These are phyloP conservation scores for Zymoseptoria crescenta DNA, from an alignment of 2,329 filamentous ascomycete species.

Conservation along the genomic window DNA sequence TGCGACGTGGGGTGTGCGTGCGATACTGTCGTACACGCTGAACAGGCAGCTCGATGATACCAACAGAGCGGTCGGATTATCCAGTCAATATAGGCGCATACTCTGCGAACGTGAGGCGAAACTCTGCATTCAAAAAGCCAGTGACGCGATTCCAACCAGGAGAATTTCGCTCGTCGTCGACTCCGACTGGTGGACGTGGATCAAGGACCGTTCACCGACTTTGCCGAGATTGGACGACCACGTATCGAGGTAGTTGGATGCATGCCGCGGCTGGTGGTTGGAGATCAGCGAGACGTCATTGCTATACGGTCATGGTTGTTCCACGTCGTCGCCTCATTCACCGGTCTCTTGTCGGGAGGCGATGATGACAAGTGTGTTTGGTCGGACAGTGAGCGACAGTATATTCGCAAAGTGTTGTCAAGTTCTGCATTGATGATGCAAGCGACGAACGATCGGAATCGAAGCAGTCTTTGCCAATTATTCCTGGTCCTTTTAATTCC, in stretches of 20 bases:
- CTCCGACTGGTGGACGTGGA: neutral
- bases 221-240: neutral
- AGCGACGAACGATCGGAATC: neutral
- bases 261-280: neutral
- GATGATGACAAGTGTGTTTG: neutral
- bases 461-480: neutral
- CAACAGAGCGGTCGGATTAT: neutral
- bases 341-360: neutral
- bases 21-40: neutral
- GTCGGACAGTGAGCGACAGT: neutral
- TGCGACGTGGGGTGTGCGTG: neutral
- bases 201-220: neutral
- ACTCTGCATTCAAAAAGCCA: too few species aligned
- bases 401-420: neutral
- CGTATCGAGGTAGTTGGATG: neutral
- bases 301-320: neutral
- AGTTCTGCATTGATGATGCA: too few species aligned
- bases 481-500: neutral
- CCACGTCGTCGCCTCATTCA: neutral
- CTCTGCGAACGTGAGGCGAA: too few species aligned
- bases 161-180: neutral
- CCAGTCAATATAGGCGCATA: too few species aligned
- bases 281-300: neutral
- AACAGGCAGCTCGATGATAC: neutral
- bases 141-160: neutral